These are phyloP conservation scores for Dactylellina sp. DNA, from an alignment of 2,329 filamentous ascomycete species.

Conservation along the genomic window DNA sequence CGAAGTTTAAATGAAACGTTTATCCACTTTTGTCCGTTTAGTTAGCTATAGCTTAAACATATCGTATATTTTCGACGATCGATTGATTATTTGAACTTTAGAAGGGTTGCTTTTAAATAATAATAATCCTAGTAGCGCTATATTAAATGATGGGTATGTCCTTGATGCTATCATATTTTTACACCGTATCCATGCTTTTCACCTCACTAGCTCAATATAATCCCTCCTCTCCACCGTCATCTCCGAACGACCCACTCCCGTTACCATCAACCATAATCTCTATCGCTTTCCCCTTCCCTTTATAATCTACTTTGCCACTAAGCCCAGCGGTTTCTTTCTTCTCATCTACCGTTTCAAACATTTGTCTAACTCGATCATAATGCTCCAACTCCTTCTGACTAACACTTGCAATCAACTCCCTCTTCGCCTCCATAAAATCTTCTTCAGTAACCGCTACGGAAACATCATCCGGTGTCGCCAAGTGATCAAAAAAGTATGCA, in stretches of 20 bases:
- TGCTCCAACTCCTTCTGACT: slow-evolving; percentile 84
- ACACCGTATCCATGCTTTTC: too few relatives aligned
- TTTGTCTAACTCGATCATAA: slow-evolving; percentile 83
- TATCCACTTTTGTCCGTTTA: too few relatives aligned
- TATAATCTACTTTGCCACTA: slow-evolving; percentile 58
- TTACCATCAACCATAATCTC: slow-evolving; percentile 63
- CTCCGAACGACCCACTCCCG: slow-evolving; percentile 39
- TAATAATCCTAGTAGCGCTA: too few relatives aligned
- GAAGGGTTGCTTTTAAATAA: too few relatives aligned
- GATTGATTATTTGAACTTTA: too few relatives aligned
- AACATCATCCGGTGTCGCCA: slow-evolving; percentile 83
- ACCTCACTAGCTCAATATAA: slow-evolving; percentile 59
- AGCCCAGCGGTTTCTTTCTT: slow-evolving; percentile 59
- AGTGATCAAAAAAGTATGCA: slow-evolving; percentile 95
- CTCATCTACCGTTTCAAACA: slow-evolving; percentile 74
- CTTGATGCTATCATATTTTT: too few relatives aligned
- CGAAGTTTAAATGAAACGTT: too few relatives aligned
- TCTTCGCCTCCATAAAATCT: slow-evolving; percentile 84
- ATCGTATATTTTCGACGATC: too few relatives aligned
- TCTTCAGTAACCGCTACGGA: slow-evolving; percentile 88
- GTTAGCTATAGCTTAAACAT: too few relatives aligned
- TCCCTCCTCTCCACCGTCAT: slow-evolving; percentile 63
- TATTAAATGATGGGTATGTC: too few relatives aligned
- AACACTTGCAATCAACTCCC: slow-evolving; percentile 91
- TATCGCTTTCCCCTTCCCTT: slow-evolving; percentile 62